phyloP scores from a whole-genome alignment of 768 basidiomycete species.

The Podaxis sp. region DNA sequence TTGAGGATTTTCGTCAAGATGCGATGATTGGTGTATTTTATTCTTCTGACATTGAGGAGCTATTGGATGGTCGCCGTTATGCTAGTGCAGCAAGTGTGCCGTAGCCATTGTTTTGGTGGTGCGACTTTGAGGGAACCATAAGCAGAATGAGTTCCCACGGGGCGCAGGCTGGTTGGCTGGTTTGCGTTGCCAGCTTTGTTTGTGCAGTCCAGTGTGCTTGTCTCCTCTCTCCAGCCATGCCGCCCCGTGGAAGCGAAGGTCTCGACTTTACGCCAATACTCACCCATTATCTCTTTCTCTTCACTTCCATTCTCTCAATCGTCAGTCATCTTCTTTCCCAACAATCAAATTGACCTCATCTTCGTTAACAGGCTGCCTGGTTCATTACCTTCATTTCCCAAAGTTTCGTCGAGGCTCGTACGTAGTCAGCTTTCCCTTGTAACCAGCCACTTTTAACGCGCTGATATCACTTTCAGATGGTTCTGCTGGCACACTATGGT shows the following conservation, averaged over 20 bases:
- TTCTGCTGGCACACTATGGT: constrained; percentile 73
- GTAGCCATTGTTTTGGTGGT: too few species aligned
- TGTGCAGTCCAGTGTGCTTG: constrained; percentile 13
- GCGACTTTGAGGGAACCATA: constrained; percentile 24
- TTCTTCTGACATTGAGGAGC: too few species aligned
- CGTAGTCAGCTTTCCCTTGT: constrained; percentile 16
- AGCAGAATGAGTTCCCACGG: constrained; percentile 9
- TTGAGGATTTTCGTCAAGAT: too few species aligned
- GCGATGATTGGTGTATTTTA: background rate
- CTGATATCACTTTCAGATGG: constrained; percentile 29
- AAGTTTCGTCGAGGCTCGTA: constrained; percentile 59
- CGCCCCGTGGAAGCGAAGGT: constrained; percentile 60
- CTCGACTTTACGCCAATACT: constrained; percentile 87
- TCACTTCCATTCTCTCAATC: constrained; percentile 79
- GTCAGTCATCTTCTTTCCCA: constrained; percentile 44
- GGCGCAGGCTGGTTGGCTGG: constrained; percentile 13
- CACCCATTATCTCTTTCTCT: constrained; percentile 89
- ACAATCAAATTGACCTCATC: constrained; percentile 10
- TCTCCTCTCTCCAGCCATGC: constrained; percentile 33
- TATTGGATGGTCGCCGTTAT: too few species aligned
- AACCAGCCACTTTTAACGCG: background rate
- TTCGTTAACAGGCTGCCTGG: constrained; percentile 59
- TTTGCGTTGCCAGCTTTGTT: constrained; percentile 14
- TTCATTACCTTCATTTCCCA: constrained; percentile 78
- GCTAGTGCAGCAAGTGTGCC: too few species aligned